phyloP scores from a whole-genome alignment of 2,329 filamentous ascomycete genomes.

The Clarireedia monteithiana region DNA sequence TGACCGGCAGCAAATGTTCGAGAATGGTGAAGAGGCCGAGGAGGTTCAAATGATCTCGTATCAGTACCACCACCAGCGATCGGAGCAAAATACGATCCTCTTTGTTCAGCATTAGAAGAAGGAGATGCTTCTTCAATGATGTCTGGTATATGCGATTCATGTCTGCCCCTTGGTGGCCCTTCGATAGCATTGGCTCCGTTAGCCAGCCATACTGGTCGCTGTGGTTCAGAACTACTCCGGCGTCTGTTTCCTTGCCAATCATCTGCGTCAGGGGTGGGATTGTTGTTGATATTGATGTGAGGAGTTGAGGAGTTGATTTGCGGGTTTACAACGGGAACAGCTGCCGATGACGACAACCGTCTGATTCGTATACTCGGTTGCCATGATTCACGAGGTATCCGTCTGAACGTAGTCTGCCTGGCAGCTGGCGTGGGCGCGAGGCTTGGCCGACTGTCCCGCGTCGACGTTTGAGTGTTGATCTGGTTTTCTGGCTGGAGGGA shows the following conservation, averaged over 20 bases:
- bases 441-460: background rate
- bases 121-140: slow-evolving; percentile 5
- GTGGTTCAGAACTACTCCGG: slow-evolving; percentile 12
- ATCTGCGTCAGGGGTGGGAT: background rate
- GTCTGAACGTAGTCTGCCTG: background rate
- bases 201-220: slow-evolving; percentile 1
- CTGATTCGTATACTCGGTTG: slow-evolving; percentile 22
- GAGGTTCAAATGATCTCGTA: background rate
- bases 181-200: background rate
- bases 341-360: slow-evolving; percentile 9
- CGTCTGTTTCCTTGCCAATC: slow-evolving; percentile 6
- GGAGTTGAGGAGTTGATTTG: slow-evolving; percentile 3
- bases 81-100: background rate
- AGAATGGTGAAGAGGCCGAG: background rate
- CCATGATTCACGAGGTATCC: slow-evolving; percentile 3
- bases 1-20: background rate
- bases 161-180: slow-evolving; percentile 1
- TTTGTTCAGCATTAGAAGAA: background rate
- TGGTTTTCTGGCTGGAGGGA: background rate
- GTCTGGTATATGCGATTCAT: slow-evolving; percentile 5
- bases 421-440: background rate
- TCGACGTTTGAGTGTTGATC: background rate
- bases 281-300: background rate
- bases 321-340: background rate
- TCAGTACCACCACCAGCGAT: background rate